phyloP scores from a whole-genome alignment of 2,329 filamentous ascomycete species.

The Botrytis paeoniae region DNA sequence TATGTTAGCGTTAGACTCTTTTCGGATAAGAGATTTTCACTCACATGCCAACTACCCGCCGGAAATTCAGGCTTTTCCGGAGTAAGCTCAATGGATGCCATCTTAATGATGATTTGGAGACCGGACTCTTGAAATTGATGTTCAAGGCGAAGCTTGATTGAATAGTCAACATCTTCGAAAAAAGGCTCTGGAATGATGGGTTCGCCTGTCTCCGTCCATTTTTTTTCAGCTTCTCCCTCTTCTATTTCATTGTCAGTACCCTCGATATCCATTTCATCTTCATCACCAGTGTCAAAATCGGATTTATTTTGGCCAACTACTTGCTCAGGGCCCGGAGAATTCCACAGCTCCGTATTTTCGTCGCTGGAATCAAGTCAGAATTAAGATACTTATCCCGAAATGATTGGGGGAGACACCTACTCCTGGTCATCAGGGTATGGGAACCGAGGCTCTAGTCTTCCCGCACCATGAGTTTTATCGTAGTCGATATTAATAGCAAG shows the following conservation, averaged over 20 bases:
- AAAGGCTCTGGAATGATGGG: background rate
- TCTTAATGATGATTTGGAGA: conserved; percentile 62
- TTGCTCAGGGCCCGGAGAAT: conserved; percentile 23
- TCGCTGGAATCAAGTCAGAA: conserved; percentile 26
- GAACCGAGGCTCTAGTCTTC: background rate
- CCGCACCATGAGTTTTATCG: background rate
- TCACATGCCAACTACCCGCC: conserved; percentile 48
- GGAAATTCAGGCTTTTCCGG: conserved; percentile 52
- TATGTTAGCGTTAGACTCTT: background rate
- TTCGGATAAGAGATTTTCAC: background rate
- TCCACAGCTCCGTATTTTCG: background rate
- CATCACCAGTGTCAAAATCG: conserved; percentile 4
- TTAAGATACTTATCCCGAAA: conserved; percentile 3
- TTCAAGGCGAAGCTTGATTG: background rate
- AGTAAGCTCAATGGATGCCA: conserved; percentile 57
- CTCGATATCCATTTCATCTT: conserved; percentile 17
- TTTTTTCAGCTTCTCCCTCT: background rate
- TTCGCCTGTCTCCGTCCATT: background rate
- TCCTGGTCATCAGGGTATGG: background rate
- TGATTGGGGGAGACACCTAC: conserved; percentile 13
- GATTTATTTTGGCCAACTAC: background rate
- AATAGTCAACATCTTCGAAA: background rate
- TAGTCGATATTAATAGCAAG: conserved; percentile 19
- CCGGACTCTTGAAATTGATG: conserved; percentile 35
- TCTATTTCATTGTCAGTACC: conserved; percentile 20